Conservation (phyloP, 805 yeast genomes). For the Pichia californica region DNA sequence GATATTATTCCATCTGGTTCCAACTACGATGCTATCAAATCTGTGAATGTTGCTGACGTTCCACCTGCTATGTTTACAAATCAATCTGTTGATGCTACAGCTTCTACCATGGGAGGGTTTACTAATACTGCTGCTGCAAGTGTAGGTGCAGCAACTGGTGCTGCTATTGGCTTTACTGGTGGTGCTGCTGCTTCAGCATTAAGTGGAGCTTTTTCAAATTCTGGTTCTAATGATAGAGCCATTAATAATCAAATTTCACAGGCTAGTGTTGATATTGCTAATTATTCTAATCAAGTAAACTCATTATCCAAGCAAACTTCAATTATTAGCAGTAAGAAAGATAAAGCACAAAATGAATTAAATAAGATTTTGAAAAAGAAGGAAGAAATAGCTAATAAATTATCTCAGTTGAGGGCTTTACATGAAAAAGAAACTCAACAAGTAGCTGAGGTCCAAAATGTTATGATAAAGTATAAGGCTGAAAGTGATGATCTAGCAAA, state of each 20-base stretch:
- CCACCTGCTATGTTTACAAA: constrained; percentile 11
- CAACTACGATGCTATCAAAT: constrained; percentile 44
- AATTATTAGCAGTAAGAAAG: constrained; percentile 59
- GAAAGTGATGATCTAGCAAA: constrained; percentile 68
- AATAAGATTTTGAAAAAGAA: constrained; percentile 60
- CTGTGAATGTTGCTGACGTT: constrained; percentile 4
- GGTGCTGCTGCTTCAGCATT: neutral
- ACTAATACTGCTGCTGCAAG: constrained; percentile 6
- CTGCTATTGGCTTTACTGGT: constrained; percentile 9
- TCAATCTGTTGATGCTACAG: constrained; percentile 14
- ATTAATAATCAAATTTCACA: constrained; percentile 58
- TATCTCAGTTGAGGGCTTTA: constrained; percentile 55
- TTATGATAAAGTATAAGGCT: constrained; percentile 48
- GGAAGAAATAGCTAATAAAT: constrained; percentile 65
- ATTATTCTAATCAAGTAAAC: constrained; percentile 75
- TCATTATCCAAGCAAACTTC: constrained; percentile 74
- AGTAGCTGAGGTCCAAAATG: constrained; percentile 64
- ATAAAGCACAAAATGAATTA: constrained; percentile 71
- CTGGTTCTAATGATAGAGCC: constrained; percentile 2
- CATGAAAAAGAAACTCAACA: constrained; percentile 76
- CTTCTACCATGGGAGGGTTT: constrained; percentile 3
- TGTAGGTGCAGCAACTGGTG: constrained; percentile 7
- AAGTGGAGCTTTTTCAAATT: neutral
- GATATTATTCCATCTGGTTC: constrained; percentile 19
- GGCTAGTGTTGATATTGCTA: constrained; percentile 82